phyloP scores from a whole-genome alignment of 768 basidiomycete species.

The Rickenella mellea region DNA sequence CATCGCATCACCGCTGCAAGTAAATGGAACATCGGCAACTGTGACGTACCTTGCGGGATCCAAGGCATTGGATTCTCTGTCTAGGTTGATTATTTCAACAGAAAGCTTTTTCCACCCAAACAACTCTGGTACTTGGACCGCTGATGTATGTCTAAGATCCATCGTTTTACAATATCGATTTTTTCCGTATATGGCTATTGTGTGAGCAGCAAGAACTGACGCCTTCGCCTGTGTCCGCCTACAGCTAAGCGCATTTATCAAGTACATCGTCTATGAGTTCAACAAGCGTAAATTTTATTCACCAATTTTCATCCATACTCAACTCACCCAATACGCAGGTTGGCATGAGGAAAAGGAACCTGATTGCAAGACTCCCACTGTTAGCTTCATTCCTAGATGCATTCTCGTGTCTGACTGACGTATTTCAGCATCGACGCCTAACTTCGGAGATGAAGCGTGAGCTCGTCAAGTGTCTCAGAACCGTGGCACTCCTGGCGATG shows the following conservation, averaged over 20 bases:
- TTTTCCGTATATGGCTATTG: background rate
- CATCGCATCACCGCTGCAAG: conserved; percentile 48
- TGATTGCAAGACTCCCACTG: conserved; percentile 72
- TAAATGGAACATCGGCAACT: conserved; percentile 28
- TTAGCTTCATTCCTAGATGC: conserved; percentile 16
- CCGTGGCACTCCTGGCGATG: conserved; percentile 80
- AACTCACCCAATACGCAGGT: conserved; percentile 26
- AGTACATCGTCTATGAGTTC: conserved; percentile 76
- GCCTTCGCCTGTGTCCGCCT: background rate
- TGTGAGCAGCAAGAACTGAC: background rate
- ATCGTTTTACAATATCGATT: conserved; percentile 11
- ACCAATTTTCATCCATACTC: background rate
- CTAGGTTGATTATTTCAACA: conserved; percentile 73
- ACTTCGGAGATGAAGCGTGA: conserved; percentile 75
- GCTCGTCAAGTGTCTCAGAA: conserved; percentile 73
- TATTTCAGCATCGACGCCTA: conserved; percentile 55
- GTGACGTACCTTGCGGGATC: conserved; percentile 72
- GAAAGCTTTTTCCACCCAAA: conserved; percentile 90
- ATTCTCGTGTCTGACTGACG: conserved; percentile 1
- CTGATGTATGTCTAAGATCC: conserved; percentile 40
- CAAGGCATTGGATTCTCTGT: conserved; percentile 79
- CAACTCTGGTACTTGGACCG: conserved; percentile 78
- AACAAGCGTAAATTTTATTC: conserved; percentile 49
- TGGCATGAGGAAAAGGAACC: conserved; percentile 72
- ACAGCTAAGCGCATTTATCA: conserved; percentile 77